A percentile compares a stretch with the other conserved stretches of the same genome.
Evolutionary conservation across 1,284 basidiomycete species (phyloP).

Genomic region (Fomitiporia mediterranea): DNA sequence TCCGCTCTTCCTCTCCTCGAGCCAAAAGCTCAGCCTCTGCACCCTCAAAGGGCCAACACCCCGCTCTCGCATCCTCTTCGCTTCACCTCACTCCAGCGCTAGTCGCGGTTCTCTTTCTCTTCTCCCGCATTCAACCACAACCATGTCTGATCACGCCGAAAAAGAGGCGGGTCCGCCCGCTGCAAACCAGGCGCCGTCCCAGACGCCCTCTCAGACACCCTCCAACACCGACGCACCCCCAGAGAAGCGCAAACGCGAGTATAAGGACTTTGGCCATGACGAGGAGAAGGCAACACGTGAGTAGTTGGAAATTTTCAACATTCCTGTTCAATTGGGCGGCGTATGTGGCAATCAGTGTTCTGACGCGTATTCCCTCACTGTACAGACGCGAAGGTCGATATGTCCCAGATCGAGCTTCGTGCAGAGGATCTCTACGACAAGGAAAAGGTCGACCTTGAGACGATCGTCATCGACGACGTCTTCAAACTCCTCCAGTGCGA

Average conservation of each 20-base stretch:
- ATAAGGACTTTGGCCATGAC: constrained; percentile 88
- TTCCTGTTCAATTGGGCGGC: neutral
- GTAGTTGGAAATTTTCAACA: constrained; percentile 31
- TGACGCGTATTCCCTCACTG: neutral
- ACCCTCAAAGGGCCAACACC: neutral
- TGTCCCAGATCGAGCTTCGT: constrained; percentile 86
- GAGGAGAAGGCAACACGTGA: constrained; percentile 64
- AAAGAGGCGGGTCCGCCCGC: constrained; percentile 58
- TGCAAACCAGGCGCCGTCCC: too few species aligned
- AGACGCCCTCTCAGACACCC: constrained; percentile 28
- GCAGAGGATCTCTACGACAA: constrained; percentile 96
- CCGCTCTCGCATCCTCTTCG: constrained; percentile 2
- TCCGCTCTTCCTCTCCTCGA: constrained; percentile 1
- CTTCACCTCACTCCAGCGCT: constrained; percentile 11
- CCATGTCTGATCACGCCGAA: constrained; percentile 44
- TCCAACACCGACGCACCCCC: constrained; percentile 27
- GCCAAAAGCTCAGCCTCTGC: neutral
- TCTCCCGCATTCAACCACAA: neutral
- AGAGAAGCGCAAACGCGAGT: constrained; percentile 81
- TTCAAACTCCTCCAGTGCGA: constrained; percentile 91
- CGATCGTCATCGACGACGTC: constrained; percentile 94
- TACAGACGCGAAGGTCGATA: constrained; percentile 80
- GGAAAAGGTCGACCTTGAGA: constrained; percentile 98
- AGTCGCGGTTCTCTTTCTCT: constrained; percentile 15
- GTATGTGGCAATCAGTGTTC: neutral